phyloP scores from a whole-genome alignment of 306 rosid genomes.

The Phaseolus lunatus region DNA sequence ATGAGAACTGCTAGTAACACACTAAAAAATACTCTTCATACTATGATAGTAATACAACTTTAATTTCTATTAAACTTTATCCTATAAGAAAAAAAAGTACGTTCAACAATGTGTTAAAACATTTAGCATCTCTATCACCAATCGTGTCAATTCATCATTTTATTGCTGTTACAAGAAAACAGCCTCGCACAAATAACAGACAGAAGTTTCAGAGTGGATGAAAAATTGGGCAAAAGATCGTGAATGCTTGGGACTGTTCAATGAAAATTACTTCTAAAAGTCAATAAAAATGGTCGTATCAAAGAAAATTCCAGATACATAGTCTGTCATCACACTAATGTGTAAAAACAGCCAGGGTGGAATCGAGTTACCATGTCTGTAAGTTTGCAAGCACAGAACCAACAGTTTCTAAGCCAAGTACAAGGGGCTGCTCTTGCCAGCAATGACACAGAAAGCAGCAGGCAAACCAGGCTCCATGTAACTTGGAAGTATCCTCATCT shows the following conservation, averaged over 20 bases:
- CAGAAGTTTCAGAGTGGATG: not conserved
- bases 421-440: no score
- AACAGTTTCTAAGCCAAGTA: constrained; percentile 65
- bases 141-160: not conserved
- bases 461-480: constrained; percentile 54
- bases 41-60: no score
- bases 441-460: constrained; percentile 59
- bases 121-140: not conserved
- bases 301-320: constrained; percentile 55
- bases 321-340: constrained; percentile 58
- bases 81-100: no score
- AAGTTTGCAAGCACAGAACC: constrained; percentile 64
- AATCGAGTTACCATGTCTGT: constrained; percentile 58
- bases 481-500: constrained; percentile 48
- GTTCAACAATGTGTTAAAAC: not conserved
- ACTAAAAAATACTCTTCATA: no score
- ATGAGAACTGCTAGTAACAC: no score
- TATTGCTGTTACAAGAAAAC: not conserved
- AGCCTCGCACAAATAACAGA: not conserved
- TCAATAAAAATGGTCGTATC: constrained; percentile 51
- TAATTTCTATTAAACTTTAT: no score
- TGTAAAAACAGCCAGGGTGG: constrained; percentile 55
- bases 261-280: constrained; percentile 44
- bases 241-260: constrained; percentile 29
- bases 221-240: not conserved